Conservation (phyloP, 2,329 filamentous ascomycete genomes). For the Cyanodermella asteris region DNA sequence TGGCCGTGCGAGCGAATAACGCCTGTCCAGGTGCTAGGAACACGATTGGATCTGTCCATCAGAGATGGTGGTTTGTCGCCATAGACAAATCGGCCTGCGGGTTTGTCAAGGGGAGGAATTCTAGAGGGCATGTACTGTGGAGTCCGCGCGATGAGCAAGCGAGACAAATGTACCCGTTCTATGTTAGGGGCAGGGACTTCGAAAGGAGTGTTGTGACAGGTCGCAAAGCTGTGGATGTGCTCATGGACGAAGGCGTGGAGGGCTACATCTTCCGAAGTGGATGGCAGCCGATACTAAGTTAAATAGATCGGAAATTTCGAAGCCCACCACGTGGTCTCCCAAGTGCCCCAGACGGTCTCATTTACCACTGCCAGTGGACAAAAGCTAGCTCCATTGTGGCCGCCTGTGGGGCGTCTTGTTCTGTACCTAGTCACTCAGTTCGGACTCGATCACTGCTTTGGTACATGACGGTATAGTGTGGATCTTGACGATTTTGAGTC, state of each 20-base stretch:
- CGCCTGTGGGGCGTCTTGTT: too few species aligned
- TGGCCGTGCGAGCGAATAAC: constrained; percentile 35
- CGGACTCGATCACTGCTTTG: too few species aligned
- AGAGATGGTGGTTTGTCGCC: constrained; percentile 43
- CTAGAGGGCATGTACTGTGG: not conserved
- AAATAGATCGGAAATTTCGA: too few species aligned
- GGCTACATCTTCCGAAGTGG: constrained; percentile 36
- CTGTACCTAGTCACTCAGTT: too few species aligned
- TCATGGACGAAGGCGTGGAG: constrained; percentile 37
- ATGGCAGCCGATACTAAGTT: too few species aligned
- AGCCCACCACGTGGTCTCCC: too few species aligned
- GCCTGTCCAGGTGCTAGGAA: constrained; percentile 46
- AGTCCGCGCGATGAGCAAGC: constrained; percentile 5
- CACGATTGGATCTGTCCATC: constrained; percentile 43
- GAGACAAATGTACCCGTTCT: constrained; percentile 33
- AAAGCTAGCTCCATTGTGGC: too few species aligned
- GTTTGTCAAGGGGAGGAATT: constrained; percentile 24
- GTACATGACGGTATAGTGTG: too few species aligned
- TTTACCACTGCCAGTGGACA: too few species aligned
- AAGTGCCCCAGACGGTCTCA: too few species aligned
- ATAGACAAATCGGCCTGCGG: constrained; percentile 38
- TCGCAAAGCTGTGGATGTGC: constrained; percentile 33
- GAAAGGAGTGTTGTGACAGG: constrained; percentile 49
- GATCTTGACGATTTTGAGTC: constrained; percentile 10
- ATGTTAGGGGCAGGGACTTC: constrained; percentile 35